Percentiles rank a stretch among this genome's conserved stretches.
phyloP scores from a whole-genome alignment of 163 green algal species.

The Coccomyxa subellipsoidea region DNA sequence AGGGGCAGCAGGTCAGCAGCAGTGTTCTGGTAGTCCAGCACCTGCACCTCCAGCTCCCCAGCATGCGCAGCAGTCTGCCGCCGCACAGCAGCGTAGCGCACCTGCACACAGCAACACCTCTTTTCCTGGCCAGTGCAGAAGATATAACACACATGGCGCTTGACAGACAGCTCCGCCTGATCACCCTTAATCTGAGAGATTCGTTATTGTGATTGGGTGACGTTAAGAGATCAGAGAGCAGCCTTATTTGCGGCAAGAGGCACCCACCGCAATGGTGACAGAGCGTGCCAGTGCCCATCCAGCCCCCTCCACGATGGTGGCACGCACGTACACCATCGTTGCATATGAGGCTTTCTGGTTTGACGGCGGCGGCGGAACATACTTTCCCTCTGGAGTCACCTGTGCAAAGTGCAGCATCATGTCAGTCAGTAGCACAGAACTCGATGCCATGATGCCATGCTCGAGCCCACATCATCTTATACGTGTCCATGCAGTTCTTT shows the following conservation, averaged over 20 bases:
- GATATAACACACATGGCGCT: neutral
- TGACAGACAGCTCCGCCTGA: no score
- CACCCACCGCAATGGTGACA: conserved; percentile 73
- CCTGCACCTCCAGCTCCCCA: conserved; percentile 70
- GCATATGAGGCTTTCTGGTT: conserved; percentile 89
- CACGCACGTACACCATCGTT: conserved; percentile 72
- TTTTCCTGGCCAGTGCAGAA: neutral
- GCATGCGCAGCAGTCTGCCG: conserved; percentile 68
- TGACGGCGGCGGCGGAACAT: conserved; percentile 73
- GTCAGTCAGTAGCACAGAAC: no score
- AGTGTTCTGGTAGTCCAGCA: conserved; percentile 96
- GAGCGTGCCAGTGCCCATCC: conserved; percentile 55
- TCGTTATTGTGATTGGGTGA: no score
- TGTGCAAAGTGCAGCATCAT: neutral
- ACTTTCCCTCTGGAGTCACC: conserved; percentile 75
- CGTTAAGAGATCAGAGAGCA: no score
- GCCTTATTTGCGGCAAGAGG: no score
- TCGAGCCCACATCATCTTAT: no score
- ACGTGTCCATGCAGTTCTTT: no score
- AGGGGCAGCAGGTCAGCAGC: conserved; percentile 82
- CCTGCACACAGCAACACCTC: conserved; percentile 13
- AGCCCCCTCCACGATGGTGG: conserved; percentile 73
- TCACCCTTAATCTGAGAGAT: neutral
- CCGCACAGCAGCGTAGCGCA: conserved; percentile 79
- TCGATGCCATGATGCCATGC: no score